A percentile compares a stretch with the other conserved stretches of the same genome.
Evolutionary conservation across 306 rosid genomes (phyloP).

Genomic region (Amphicarpaea edgeworthii): DNA sequence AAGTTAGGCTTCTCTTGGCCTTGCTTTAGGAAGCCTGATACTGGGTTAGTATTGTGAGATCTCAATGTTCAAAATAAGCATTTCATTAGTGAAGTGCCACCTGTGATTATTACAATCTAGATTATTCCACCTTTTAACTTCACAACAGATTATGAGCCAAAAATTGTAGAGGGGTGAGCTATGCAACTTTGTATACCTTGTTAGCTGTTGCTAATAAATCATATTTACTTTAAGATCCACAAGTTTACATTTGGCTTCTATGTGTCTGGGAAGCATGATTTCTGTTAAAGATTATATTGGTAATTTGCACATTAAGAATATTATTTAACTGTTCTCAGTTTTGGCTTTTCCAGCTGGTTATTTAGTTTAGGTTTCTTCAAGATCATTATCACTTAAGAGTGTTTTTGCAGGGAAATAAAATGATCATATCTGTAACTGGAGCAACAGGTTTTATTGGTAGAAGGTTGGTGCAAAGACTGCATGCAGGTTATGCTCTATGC

Average conservation of each 20-base stretch:
- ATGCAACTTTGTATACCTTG: conserved; percentile 10
- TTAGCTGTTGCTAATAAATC: not conserved
- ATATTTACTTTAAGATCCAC: not conserved
- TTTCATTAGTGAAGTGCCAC: not conserved
- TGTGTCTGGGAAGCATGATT: not conserved
- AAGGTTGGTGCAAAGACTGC: conserved; percentile 90
- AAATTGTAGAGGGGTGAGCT: conserved; percentile 1
- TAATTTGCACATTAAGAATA: conserved; percentile 18
- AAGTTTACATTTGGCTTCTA: not conserved
- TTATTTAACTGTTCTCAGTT: not conserved
- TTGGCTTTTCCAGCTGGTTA: conserved; percentile 13
- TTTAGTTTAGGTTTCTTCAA: conserved; percentile 46
- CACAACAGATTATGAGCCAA: not conserved
- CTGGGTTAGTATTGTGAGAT: conserved; percentile 1
- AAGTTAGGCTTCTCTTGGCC: conserved; percentile 24
- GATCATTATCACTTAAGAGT: conserved; percentile 46
- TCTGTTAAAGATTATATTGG: not conserved
- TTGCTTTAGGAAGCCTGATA: conserved; percentile 24
- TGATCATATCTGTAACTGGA: conserved; percentile 89
- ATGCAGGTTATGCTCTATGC: conserved; percentile 69
- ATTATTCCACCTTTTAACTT: conserved; percentile 22
- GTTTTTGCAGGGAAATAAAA: conserved; percentile 66
- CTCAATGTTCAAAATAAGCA: not conserved
- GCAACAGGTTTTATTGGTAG: conserved; percentile 96
- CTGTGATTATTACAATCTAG: not conserved